These are phyloP conservation scores for Fusarium brevicatenulatum DNA, from an alignment of 2,329 filamentous ascomycete genomes.

Conservation along the genomic window DNA sequence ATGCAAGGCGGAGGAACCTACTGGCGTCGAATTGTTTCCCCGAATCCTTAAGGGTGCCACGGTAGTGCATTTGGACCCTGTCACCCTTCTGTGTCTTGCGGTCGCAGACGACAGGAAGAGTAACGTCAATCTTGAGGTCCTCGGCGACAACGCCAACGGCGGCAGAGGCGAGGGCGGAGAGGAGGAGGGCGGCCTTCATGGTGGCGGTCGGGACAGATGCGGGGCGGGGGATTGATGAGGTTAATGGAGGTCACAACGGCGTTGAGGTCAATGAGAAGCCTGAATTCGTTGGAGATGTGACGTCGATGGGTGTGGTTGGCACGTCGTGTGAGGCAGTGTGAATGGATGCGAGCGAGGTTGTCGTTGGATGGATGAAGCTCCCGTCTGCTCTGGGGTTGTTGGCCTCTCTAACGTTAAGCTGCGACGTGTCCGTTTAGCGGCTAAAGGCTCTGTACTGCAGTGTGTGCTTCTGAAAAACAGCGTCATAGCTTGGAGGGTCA, in stretches of 20 bases:
- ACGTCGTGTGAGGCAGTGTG: conserved; percentile 25
- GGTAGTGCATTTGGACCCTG: conserved; percentile 87
- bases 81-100: conserved; percentile 82
- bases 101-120: conserved; percentile 77
- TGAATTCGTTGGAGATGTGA: conserved; percentile 31
- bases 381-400: background rate
- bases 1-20: conserved; percentile 48
- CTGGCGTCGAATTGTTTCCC: conserved; percentile 87
- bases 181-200: conserved; percentile 62
- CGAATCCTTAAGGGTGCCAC: conserved; percentile 77
- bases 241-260: conserved; percentile 7
- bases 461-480: conserved; percentile 13
- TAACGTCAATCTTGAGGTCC: conserved; percentile 81
- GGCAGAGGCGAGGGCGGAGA: conserved; percentile 63
- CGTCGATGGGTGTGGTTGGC: conserved; percentile 37
- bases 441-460: conserved; percentile 4
- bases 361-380: conserved; percentile 11
- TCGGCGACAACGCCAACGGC: conserved; percentile 62
- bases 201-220: conserved; percentile 38
- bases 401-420: conserved; percentile 17
- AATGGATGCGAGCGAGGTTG: conserved; percentile 33
- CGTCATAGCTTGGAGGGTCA: conserved; percentile 30
- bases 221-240: conserved; percentile 17
- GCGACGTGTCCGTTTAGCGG: conserved; percentile 42
- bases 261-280: conserved; percentile 21